Evolutionary conservation across 495 filamentous ascomycete genomes (phyloP).

Genomic region (Podospora conica): DNA sequence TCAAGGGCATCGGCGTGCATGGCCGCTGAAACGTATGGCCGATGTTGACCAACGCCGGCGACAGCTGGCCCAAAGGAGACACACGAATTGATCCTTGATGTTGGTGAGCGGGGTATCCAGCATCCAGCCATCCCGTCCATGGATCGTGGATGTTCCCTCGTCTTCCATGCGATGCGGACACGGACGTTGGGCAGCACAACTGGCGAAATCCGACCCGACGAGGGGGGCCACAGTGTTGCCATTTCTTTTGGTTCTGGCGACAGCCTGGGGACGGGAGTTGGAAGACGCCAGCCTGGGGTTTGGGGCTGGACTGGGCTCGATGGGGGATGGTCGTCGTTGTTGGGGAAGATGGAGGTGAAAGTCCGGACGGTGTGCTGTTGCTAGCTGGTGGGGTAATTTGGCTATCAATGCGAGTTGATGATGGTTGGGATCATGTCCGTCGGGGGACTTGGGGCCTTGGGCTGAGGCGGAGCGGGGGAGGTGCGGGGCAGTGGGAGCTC

Average conservation of each 20-base stretch:
- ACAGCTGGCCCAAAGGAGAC: neutral
- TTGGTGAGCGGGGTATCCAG: slow-evolving; percentile 1
- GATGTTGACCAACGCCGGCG: neutral
- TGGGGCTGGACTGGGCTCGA: too few relatives aligned
- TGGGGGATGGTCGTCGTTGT: too few relatives aligned
- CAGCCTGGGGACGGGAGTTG: too few relatives aligned
- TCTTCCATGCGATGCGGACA: neutral
- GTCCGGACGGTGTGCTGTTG: too few relatives aligned
- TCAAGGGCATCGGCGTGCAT: neutral
- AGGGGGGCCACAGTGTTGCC: neutral
- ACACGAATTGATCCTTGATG: neutral
- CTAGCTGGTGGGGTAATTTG: neutral
- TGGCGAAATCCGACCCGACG: neutral
- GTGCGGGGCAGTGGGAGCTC: neutral
- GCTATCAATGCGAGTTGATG: neutral
- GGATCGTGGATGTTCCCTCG: neutral
- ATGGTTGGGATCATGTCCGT: neutral
- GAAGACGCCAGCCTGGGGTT: too few relatives aligned
- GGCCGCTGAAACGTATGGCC: neutral
- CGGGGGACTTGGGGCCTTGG: neutral
- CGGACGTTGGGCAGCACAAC: slow-evolving; percentile 6
- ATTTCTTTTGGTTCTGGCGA: too few relatives aligned
- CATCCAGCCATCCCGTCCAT: neutral
- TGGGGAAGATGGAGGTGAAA: too few relatives aligned
- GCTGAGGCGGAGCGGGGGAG: neutral